Percentiles rank a stretch among this genome's conserved stretches.
Evolutionary conservation across 805 yeast genomes (phyloP).

Genomic region (Lachancea waltii): DNA sequence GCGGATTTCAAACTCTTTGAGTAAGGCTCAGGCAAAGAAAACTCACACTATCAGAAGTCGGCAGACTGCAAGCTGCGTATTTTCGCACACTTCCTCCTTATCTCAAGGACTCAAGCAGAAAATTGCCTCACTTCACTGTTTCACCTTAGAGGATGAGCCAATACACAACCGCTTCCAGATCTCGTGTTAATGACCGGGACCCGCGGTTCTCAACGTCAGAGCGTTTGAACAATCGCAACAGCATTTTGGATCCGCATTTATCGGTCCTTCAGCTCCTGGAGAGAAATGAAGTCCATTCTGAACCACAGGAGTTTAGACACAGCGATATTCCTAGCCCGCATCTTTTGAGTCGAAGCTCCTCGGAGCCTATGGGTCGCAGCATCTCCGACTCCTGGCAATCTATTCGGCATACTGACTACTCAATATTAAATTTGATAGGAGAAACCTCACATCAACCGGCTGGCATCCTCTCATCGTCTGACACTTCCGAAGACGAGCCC

Average conservation of each 20-base stretch:
- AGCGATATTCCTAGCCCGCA: conserved; percentile 1
- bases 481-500: conserved; percentile 30
- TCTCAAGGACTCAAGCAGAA: too few relatives aligned
- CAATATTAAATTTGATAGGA: conserved; percentile 17
- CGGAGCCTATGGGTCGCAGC: conserved; percentile 10
- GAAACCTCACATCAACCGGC: conserved; percentile 7
- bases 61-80: too few relatives aligned
- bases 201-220: background rate
- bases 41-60: too few relatives aligned
- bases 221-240: conserved; percentile 37
- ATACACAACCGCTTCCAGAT: background rate
- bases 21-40: too few relatives aligned
- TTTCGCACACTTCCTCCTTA: too few relatives aligned
- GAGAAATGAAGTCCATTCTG: conserved; percentile 4
- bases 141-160: background rate
- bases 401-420: conserved; percentile 17
- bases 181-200: background rate
- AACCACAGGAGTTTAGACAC: background rate
- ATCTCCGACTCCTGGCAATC: conserved; percentile 30
- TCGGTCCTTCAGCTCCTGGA: conserved; percentile 26
- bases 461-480: conserved; percentile 25
- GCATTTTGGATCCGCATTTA: conserved; percentile 29
- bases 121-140: too few relatives aligned
- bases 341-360: background rate
- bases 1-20: too few relatives aligned